A percentile compares a stretch with the other conserved stretches of the same genome.
These are phyloP conservation scores for Davidsoniella eucalypti DNA, from an alignment of 2,329 filamentous ascomycete genomes.

Conservation along the genomic window DNA sequence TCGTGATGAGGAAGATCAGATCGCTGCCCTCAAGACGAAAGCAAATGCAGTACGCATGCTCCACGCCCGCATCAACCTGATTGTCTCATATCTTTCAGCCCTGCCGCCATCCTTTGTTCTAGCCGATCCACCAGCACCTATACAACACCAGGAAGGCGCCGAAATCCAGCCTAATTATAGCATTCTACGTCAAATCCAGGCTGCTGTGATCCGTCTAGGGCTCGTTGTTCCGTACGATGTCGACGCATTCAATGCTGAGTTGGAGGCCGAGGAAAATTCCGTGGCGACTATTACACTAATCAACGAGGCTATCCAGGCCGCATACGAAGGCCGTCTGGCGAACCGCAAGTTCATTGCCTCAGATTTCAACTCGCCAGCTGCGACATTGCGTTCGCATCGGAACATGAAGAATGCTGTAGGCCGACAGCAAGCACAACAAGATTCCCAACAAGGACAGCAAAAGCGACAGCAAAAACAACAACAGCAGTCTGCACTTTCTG, in stretches of 20 bases:
- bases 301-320: conserved; percentile 55
- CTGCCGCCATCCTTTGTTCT: conserved; percentile 44
- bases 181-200: conserved; percentile 75
- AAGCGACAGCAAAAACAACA: no score
- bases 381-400: no score
- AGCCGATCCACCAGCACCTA: conserved; percentile 14
- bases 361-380: conserved; percentile 22
- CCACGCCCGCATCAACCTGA: conserved; percentile 55
- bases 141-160: no score
- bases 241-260: conserved; percentile 50
- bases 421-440: no score
- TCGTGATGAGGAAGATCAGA: conserved; percentile 42
- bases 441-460: no score
- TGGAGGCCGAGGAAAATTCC: conserved; percentile 66
- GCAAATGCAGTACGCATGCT: conserved; percentile 91
- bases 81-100: conserved; percentile 62
- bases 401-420: no score
- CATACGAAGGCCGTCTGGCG: conserved; percentile 53
- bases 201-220: conserved; percentile 66
- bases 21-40: conserved; percentile 64
- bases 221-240: conserved; percentile 60
- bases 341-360: conserved; percentile 56
- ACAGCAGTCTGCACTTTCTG: no score
- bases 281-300: conserved; percentile 65
- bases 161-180: conserved; percentile 37